Evolutionary conservation across 306 rosid genomes (phyloP).

Genomic region (Trifolium dubium): DNA sequence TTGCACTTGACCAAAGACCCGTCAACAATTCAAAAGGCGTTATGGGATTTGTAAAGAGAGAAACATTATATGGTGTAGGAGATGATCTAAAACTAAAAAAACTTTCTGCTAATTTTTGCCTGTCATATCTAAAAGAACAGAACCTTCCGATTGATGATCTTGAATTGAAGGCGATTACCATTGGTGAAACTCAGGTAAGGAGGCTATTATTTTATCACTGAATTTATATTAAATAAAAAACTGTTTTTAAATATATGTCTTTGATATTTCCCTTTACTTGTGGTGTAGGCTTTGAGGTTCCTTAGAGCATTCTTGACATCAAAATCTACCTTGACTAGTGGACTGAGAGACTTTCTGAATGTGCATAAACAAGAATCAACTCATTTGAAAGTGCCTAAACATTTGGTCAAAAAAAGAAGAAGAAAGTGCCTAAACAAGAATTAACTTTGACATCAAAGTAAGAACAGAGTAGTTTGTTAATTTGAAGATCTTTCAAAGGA

Average conservation of each 20-base stretch:
- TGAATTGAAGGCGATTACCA: constrained; percentile 32
- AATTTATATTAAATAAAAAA: too few relatives aligned
- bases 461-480: too few relatives aligned
- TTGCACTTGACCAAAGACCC: background rate
- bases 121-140: constrained; percentile 18
- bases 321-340: background rate
- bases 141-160: constrained; percentile 37
- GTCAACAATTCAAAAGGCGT: background rate
- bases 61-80: constrained; percentile 19
- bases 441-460: too few relatives aligned
- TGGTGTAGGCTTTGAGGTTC: constrained; percentile 36
- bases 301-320: constrained; percentile 37
- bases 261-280: background rate
- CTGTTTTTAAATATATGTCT: too few relatives aligned
- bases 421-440: background rate
- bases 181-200: constrained; percentile 30
- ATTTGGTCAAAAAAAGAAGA: too few relatives aligned
- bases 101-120: background rate
- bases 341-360: background rate
- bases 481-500: background rate
- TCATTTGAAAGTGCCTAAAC: too few relatives aligned
- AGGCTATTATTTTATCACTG: background rate
- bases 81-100: constrained; percentile 33
- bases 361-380: background rate
- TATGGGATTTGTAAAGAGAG: background rate